Percentiles rank a stretch among this genome's conserved stretches.
Conservation (phyloP, 2,329 filamentous ascomycete genomes). For the Pestalotiopsis sp. region DNA sequence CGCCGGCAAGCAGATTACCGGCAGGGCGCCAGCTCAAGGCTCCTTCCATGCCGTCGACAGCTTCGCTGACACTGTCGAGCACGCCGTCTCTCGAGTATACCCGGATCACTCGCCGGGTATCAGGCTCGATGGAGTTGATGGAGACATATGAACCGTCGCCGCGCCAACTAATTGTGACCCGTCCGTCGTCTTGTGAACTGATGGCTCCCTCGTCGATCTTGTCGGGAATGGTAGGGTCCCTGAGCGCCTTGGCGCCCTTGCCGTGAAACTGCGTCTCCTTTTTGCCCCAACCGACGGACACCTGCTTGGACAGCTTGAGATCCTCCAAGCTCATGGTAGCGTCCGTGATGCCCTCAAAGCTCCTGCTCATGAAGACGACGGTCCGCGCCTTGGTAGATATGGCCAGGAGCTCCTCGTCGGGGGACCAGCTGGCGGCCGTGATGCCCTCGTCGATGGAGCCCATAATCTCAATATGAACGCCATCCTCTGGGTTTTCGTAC, state of each 20-base stretch:
- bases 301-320: slow-evolving; percentile 86
- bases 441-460: slow-evolving; percentile 94
- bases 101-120: slow-evolving; percentile 75
- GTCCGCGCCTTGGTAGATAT: slow-evolving; percentile 80
- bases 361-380: slow-evolving; percentile 88
- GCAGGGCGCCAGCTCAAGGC: slow-evolving; percentile 88
- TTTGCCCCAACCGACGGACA: slow-evolving; percentile 97
- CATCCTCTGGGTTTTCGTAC: slow-evolving; percentile 53
- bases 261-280: slow-evolving; percentile 98
- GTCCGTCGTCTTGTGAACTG: slow-evolving; percentile 73
- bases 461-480: slow-evolving; percentile 90
- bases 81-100: slow-evolving; percentile 90
- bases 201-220: slow-evolving; percentile 82
- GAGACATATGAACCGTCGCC: slow-evolving; percentile 92
- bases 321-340: slow-evolving; percentile 74
- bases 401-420: slow-evolving; percentile 88
- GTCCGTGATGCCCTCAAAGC: slow-evolving; percentile 83
- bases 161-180: slow-evolving; percentile 82
- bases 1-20: slow-evolving; percentile 87
- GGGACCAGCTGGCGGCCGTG: slow-evolving; percentile 87
- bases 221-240: slow-evolving; percentile 94
- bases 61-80: slow-evolving; percentile 92
- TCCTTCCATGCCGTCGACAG: slow-evolving; percentile 87
- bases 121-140: slow-evolving; percentile 75
- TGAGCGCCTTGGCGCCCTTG: slow-evolving; percentile 79